These are phyloP conservation scores for Verticillium zaregamsianum DNA, from an alignment of 2,329 filamentous ascomycete genomes.

Conservation along the genomic window DNA sequence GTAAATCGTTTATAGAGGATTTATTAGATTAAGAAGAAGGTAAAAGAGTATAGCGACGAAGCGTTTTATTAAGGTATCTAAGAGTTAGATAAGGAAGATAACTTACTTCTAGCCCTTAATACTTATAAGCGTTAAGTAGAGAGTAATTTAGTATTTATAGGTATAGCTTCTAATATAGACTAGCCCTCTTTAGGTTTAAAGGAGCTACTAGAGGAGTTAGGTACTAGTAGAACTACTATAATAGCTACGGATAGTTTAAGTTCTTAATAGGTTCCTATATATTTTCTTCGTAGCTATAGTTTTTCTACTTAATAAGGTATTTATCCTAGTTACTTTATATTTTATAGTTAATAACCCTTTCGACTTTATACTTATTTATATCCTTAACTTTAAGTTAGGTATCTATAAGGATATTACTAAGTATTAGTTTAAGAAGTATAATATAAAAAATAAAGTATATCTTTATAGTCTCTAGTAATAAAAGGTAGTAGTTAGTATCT, in stretches of 20 bases:
- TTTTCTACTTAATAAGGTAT: not conserved
- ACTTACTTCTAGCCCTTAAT: constrained; percentile 6
- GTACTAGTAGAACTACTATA: not conserved
- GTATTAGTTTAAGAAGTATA: no score
- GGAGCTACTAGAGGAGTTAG: not conserved
- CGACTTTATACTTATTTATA: not conserved
- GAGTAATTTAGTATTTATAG: constrained; percentile 1
- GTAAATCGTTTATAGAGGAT: not conserved
- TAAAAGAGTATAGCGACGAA: not conserved
- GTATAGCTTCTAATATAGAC: constrained; percentile 1
- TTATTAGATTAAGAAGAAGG: not conserved
- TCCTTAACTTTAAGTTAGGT: not conserved
- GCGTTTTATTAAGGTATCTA: not conserved
- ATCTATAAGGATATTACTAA: no score
- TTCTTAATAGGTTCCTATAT: constrained; percentile 1
- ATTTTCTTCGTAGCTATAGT: not conserved
- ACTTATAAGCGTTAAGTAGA: constrained; percentile 2
- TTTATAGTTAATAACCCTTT: not conserved
- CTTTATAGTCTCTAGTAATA: no score
- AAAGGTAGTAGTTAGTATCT: no score
- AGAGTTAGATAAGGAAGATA: constrained; percentile 1
- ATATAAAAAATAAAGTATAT: no score
- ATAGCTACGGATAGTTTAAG: not conserved
- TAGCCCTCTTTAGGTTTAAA: not conserved
- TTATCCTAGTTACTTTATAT: no score